Evolutionary conservation across 2,329 filamentous ascomycete species (phyloP), one percentile per base, ranked within the genome.

Genomic region (Parastagonospora nodorum): DNA sequence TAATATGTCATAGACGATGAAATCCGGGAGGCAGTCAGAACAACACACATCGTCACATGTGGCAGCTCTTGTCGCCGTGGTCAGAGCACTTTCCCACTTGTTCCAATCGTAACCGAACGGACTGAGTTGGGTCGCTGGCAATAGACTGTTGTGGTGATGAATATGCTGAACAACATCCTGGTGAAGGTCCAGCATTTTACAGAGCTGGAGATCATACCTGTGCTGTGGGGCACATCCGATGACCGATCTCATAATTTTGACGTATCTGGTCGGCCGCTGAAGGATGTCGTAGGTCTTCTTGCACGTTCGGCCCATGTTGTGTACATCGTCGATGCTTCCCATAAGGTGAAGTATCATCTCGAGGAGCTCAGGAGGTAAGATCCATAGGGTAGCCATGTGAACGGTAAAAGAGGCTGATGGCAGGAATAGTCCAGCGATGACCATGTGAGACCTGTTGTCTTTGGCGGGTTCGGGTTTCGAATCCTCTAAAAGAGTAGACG

Each of bases 271-370:
- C 16, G 29, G 50, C n/a, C 31, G 38, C n/a, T 44, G 19, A 14
- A 66, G 53, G 28, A 60, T 47, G 36, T 48, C 12, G 16, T 54
- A 30, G 6, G 46, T 51, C 15, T 38, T 55, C 32, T 45, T 57
- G 50, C 57, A 67, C 10, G 50, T 38, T 31, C 58, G 53, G 12
- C 36, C 58, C 8, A 71, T 42, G 47, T 63, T 45, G 32, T 64
- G 60, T 0, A 65, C 63, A 58, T 69, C 64, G 35, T 68, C 64
- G 36, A 69, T 68, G 33, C 55, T 67, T 11, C 48, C 57, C 8
- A 69, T 50, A 12, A 48, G 35, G 15, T 50, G 41, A 14, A 46
- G 66, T 1, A 69, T 52, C 8, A 52, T 28, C 14, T 61, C 48
- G 8, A 68, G 50, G 0, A 68, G 36, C 35, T 68, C 62, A 8